A percentile compares a stretch with the other conserved stretches of the same genome.
Conservation (phyloP, 805 yeast species). For the Sugiyamaella chiloensis region DNA sequence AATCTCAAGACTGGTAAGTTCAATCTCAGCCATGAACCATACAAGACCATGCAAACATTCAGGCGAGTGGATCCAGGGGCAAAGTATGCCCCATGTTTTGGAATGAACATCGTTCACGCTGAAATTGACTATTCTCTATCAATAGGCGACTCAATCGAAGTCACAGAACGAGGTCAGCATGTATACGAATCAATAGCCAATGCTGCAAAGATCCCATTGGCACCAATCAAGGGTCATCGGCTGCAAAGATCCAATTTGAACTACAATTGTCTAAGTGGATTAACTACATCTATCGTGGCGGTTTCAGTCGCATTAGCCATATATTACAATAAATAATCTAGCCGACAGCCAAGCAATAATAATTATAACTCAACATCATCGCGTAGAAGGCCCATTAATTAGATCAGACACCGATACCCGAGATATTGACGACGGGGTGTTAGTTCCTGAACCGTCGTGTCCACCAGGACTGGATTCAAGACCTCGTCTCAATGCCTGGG, state of each 20-base stretch:
- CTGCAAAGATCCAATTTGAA: background rate
- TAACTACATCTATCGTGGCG: background rate
- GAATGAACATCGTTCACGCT: slow-evolving; percentile 28
- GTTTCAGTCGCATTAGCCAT: background rate
- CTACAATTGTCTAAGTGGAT: background rate
- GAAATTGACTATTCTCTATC: slow-evolving; percentile 22
- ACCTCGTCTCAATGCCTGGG: background rate
- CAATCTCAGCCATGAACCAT: slow-evolving; percentile 28
- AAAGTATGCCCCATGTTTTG: slow-evolving; percentile 29
- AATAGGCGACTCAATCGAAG: slow-evolving; percentile 30
- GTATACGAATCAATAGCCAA: slow-evolving; percentile 13
- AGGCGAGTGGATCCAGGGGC: slow-evolving; percentile 32
- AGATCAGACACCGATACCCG: slow-evolving; percentile 22
- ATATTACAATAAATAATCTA: slow-evolving; percentile 10
- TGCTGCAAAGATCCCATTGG: background rate
- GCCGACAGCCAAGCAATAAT: background rate
- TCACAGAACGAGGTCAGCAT: slow-evolving; percentile 23
- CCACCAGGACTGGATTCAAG: background rate
- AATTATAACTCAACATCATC: background rate
- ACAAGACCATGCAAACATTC: slow-evolving; percentile 29
- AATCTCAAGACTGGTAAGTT: slow-evolving; percentile 26
- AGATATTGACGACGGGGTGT: slow-evolving; percentile 10
- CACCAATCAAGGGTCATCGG: background rate
- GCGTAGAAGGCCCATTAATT: slow-evolving; percentile 17
- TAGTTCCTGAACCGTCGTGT: slow-evolving; percentile 2